Evolutionary conservation across 305 asterid genomes (phyloP).

Genomic region (Fraxinus latifolia): DNA sequence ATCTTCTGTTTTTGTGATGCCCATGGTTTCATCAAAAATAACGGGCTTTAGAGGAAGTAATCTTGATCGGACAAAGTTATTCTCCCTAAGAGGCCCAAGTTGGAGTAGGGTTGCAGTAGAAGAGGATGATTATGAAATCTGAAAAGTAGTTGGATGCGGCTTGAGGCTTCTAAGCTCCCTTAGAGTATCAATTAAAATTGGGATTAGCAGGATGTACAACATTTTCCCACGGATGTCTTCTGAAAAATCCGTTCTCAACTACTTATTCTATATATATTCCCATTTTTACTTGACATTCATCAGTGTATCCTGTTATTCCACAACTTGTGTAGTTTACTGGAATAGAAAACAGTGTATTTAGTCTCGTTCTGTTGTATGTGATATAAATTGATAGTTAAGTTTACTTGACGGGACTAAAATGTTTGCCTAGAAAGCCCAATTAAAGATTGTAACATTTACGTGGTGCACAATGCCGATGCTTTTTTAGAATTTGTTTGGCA

Average conservation of each 20-base stretch:
- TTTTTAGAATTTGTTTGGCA: neutral
- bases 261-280: neutral
- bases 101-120: conserved; percentile 58
- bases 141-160: conserved; percentile 38
- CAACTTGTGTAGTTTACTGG: neutral
- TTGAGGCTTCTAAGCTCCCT: conserved; percentile 46
- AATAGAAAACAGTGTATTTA: neutral
- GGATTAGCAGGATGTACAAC: neutral
- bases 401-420: neutral
- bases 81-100: conserved; percentile 52
- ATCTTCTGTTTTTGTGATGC: conserved; percentile 88
- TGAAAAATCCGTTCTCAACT: neutral
- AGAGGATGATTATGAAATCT: conserved; percentile 59
- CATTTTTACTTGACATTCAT: neutral
- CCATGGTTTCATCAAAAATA: conserved; percentile 86
- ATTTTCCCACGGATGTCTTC: conserved; percentile 14
- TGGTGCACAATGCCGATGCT: neutral
- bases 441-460: neutral
- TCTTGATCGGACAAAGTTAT: conserved; percentile 51
- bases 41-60: conserved; percentile 74
- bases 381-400: neutral
- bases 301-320: neutral
- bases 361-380: neutral
- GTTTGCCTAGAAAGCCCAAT: neutral
- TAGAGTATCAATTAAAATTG: conserved; percentile 34